These are phyloP conservation scores for Bruguiera parviflora DNA, from an alignment of 345 rosid genomes.

Conservation along the genomic window DNA sequence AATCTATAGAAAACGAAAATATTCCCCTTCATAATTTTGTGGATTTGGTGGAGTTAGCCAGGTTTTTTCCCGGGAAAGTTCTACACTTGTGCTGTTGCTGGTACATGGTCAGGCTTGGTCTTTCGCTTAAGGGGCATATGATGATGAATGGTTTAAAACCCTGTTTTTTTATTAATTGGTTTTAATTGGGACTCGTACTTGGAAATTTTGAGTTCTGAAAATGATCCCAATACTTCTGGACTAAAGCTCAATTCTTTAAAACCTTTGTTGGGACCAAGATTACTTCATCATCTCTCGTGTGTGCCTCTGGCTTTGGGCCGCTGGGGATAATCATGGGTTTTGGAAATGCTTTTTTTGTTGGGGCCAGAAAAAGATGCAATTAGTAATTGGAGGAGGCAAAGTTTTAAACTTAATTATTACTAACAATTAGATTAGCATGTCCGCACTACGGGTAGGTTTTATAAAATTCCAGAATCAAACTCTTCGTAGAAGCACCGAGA, in stretches of 20 bases:
- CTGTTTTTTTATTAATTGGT: background rate
- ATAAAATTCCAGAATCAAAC: too few relatives aligned
- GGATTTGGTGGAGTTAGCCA: background rate
- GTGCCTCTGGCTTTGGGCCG: background rate
- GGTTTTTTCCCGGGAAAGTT: background rate
- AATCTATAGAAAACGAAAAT: background rate
- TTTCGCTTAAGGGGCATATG: conserved; percentile 5
- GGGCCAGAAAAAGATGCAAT: background rate
- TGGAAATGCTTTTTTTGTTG: background rate
- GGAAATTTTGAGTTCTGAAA: too few relatives aligned
- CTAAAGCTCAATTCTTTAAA: too few relatives aligned
- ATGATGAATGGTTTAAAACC: background rate
- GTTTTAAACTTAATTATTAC: too few relatives aligned
- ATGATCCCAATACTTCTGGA: too few relatives aligned
- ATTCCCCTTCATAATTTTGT: background rate
- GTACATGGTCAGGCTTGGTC: background rate
- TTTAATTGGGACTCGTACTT: too few relatives aligned
- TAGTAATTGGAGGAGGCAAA: background rate
- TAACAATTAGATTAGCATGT: too few relatives aligned
- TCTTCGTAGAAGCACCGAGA: too few relatives aligned
- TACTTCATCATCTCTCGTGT: background rate
- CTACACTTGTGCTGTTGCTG: background rate
- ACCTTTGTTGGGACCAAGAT: background rate
- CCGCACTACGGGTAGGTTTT: too few relatives aligned
- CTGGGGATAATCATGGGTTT: background rate